Base-by-base conservation (phyloP, 345 rosid genomes). In the Luvunga scandens region DNA sequence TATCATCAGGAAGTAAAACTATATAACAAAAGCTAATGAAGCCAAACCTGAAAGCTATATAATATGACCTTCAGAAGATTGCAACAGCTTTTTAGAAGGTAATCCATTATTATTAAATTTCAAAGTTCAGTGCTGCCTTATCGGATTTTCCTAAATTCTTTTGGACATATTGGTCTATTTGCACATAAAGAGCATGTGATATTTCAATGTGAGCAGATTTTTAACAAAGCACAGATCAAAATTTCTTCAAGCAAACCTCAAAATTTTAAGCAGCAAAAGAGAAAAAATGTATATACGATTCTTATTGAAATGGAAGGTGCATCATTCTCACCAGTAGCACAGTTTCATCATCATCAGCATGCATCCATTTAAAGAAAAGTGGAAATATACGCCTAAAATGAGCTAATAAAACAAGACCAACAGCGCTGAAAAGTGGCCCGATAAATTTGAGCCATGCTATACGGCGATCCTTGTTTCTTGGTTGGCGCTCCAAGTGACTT, bases 401-500 rank as follows among this genome's bases (percentile, higher is more conserved):
- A 85, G 90, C 91, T 72, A 93, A 81, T 42, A 95, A 80, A 75
- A 95, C 83, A 72, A 95, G 93, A 74, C 97, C 94, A 0, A 87
- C 33, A 79, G 85, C 77, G 10, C 86, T 84, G 69, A 95, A 85
- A 62, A 93, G 87, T 42, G 94, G 94, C 80, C 92, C 98, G 33
- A 87, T 77, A 68, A 75, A 87, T 61, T 75, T 86, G 75, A 95
- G 91, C 98, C 98, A 92, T 36, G 88, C 89, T 34, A 87, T 61
- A 31, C 93, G 77, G 16, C 90, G 87, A 66, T 88, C 96, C 81
- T 86, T 92, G 55, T 89, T 86, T 81, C 93, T 85, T 62, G 97
- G 95, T 78, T 93, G 97, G 69, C 98, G 95, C 87, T 93, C 98
- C 83, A 95, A 81, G 82, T 95, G 96, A 67, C 91, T 82, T 38